Evolutionary conservation across 495 filamentous ascomycete species (phyloP).

Genomic region (Penicillium nucicola): DNA sequence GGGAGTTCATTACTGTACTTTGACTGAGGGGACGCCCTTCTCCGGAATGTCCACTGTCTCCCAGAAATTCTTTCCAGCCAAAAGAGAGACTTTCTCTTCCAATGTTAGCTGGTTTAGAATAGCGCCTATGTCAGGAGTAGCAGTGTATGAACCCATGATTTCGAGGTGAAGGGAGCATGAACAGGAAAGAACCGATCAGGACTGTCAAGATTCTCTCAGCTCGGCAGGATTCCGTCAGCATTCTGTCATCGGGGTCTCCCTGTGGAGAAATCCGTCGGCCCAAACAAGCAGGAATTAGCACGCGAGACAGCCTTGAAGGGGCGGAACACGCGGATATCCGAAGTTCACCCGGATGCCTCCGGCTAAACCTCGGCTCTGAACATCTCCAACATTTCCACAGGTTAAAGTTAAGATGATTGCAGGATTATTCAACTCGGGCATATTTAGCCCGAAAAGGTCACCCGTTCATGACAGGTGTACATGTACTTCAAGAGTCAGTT

Average conservation of each 20-base stretch:
- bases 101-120: not conserved
- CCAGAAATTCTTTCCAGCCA: not conserved
- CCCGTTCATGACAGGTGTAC: too few relatives aligned
- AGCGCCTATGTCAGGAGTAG: not conserved
- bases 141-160: not conserved
- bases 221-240: too few relatives aligned
- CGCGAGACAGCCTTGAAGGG: not conserved
- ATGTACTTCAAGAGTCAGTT: too few relatives aligned
- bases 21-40: not conserved
- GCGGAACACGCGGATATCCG: not conserved
- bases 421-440: not conserved
- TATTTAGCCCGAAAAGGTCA: not conserved
- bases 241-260: too few relatives aligned
- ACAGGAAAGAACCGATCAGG: not conserved
- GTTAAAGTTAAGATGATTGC: too few relatives aligned
- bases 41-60: not conserved
- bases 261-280: too few relatives aligned
- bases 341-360: not conserved
- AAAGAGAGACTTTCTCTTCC: not conserved
- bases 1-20: not conserved
- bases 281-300: too few relatives aligned
- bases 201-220: too few relatives aligned
- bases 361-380: conserved; percentile 2
- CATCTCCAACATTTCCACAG: too few relatives aligned
- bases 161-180: not conserved